phyloP scores from a whole-genome alignment of 257 asterid genomes.

The Eucommia ulmoides region DNA sequence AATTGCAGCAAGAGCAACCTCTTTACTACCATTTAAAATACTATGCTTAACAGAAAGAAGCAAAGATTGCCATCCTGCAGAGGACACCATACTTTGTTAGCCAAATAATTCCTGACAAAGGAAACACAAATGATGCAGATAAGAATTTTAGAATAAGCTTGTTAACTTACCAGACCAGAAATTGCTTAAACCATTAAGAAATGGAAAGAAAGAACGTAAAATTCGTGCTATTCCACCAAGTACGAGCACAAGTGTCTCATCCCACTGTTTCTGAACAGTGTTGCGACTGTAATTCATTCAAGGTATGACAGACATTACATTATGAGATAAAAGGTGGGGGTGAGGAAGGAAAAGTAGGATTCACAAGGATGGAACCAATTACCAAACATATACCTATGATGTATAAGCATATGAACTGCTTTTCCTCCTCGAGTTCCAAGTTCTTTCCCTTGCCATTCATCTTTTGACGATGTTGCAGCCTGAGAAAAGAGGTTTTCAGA shows the following conservation, averaged over 20 bases:
- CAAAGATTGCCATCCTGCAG: slow-evolving; percentile 86
- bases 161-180: slow-evolving; percentile 55
- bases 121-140: neutral
- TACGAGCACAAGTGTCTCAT: slow-evolving; percentile 95
- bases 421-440: slow-evolving; percentile 96
- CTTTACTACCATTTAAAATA: slow-evolving; percentile 86
- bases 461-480: slow-evolving; percentile 98
- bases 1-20: slow-evolving; percentile 87
- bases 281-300: slow-evolving; percentile 61
- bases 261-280: slow-evolving; percentile 99
- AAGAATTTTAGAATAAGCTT: slow-evolving; percentile 4
- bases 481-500: slow-evolving; percentile 20
- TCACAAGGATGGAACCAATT: slow-evolving; percentile 11
- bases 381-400: slow-evolving; percentile 59
- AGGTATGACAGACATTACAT: slow-evolving; percentile 7
- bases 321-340: slow-evolving; percentile 7
- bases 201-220: slow-evolving; percentile 74
- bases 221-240: slow-evolving; percentile 90
- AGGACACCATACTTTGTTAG: slow-evolving; percentile 8
- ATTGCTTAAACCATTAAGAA: slow-evolving; percentile 52
- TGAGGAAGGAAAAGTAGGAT: neutral
- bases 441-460: slow-evolving; percentile 98
- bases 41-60: slow-evolving; percentile 66
- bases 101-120: neutral
- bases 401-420: slow-evolving; percentile 98